phyloP scores from a whole-genome alignment of 805 yeast species.

The Candida krabiensis region DNA sequence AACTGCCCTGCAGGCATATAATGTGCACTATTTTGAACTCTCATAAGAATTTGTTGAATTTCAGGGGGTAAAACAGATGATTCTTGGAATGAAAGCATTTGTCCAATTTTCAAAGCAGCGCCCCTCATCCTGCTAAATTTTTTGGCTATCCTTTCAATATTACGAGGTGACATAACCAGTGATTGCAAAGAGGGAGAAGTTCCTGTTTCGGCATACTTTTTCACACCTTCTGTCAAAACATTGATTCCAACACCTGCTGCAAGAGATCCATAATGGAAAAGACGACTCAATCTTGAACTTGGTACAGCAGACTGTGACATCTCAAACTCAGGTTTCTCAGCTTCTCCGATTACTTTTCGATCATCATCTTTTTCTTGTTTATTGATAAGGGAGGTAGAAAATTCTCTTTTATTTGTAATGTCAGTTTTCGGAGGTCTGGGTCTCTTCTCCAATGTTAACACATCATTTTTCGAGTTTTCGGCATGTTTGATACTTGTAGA shows the following conservation, averaged over 20 bases:
- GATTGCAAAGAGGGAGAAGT: conserved; percentile 50
- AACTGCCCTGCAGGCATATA: conserved; percentile 95
- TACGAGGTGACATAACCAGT: conserved; percentile 72
- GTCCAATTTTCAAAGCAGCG: conserved; percentile 98
- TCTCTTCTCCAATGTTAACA: conserved; percentile 18
- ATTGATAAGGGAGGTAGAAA: conserved; percentile 13
- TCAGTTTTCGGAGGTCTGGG: conserved; percentile 18
- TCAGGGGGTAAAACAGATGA: conserved; percentile 80
- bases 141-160: conserved; percentile 83
- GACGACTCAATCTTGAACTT: conserved; percentile 77
- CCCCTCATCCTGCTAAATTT: conserved; percentile 95
- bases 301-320: conserved; percentile 77
- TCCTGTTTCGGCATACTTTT: conserved; percentile 55
- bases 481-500: conserved; percentile 25
- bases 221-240: conserved; percentile 74
- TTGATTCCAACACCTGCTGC: conserved; percentile 92
- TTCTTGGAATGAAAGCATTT: conserved; percentile 93
- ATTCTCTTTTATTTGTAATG: conserved; percentile 22
- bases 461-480: conserved; percentile 9
- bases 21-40: conserved; percentile 93
- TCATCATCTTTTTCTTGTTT: conserved; percentile 10
- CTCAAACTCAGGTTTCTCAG: conserved; percentile 41
- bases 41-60: conserved; percentile 71
- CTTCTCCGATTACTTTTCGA: conserved; percentile 28
- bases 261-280: conserved; percentile 88